Base-by-base conservation (phyloP, 179 eudicot genomes). In the Pouteria campechiana region DNA sequence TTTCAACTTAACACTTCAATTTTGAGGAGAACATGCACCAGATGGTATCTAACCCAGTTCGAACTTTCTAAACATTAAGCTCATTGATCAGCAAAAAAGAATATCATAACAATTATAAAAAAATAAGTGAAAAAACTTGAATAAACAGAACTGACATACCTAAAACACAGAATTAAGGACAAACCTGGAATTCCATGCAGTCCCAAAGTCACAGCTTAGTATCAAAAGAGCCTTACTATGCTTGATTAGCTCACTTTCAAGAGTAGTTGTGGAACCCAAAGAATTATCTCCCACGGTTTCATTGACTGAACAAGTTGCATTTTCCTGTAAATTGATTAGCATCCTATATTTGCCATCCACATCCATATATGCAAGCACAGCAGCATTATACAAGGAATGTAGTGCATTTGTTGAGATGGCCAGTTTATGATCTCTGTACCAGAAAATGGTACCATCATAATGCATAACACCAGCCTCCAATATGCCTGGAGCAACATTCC, bases 121-220 rank as follows among this genome's bases (percentile, higher is more conserved):
- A 22, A 21, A 13, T 32, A 36, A 46, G 22, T 31, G 20, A 46
- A 27, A 34, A 41, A 14, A n/a, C n/a, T n/a, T n/a, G n/a, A n/a
- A n/a, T n/a, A n/a, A n/a, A n/a, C n/a, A n/a, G n/a, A n/a, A n/a
- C n/a, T n/a, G n/a, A n/a, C n/a, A n/a, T n/a, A n/a, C n/a, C n/a
- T n/a, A n/a, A n/a, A n/a, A 49, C 12, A 47, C 17, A 38, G 7
- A 32, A 16, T 57, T 46, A 45, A 34, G 16, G 18, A 60, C 45
- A 21, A 37, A 85, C 96, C 94, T 84, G 67, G 69, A 63, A 70
- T 88, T 84, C 97, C 97, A 88, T 3, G 85, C 93, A 21, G 89
- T 84, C 50, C 94, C 93, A 63, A 75, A 84, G 65, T 88, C 93
- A 64, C 74, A 70, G 59, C 93, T 84, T 41, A 88, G 48, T 67